Conservation (phyloP, 176 grass and related monocot genomes). For the Oryza australiensis region DNA sequence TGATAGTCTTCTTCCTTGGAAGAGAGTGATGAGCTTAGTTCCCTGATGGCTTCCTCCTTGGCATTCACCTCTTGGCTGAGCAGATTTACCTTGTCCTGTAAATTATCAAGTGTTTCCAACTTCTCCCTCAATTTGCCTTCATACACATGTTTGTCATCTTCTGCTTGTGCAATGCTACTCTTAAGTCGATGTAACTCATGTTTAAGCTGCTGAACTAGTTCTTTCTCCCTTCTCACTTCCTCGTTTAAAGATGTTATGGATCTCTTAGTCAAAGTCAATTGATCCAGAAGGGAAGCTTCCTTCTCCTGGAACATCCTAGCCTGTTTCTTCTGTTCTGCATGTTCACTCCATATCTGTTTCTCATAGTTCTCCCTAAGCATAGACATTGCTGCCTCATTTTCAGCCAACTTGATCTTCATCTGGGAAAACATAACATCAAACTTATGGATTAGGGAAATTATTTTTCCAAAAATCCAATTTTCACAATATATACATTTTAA, state of each 20-base stretch:
- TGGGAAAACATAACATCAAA: constrained; percentile 31
- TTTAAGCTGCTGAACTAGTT: constrained; percentile 61
- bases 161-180: constrained; percentile 46
- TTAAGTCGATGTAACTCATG: constrained; percentile 56
- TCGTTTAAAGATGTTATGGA: constrained; percentile 55
- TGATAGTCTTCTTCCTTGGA: constrained; percentile 66
- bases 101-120: constrained; percentile 48
- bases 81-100: constrained; percentile 64
- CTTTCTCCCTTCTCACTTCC: constrained; percentile 65
- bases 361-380: constrained; percentile 80
- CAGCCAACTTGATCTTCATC: constrained; percentile 79
- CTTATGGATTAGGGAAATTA: constrained; percentile 11
- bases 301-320: constrained; percentile 64
- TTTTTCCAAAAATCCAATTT: constrained; percentile 20
- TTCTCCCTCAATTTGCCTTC: constrained; percentile 67
- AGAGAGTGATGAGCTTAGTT: constrained; percentile 60
- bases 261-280: constrained; percentile 57
- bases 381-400: constrained; percentile 71
- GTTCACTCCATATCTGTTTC: constrained; percentile 57
- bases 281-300: constrained; percentile 57
- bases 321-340: constrained; percentile 64
- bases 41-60: constrained; percentile 64
- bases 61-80: constrained; percentile 67
- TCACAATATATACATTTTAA: background rate
- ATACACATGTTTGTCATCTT: constrained; percentile 60